A percentile compares a stretch with the other conserved stretches of the same genome.
Conservation (phyloP, 2,329 filamentous ascomycete genomes). For the Aspergillus aculeatinus region DNA sequence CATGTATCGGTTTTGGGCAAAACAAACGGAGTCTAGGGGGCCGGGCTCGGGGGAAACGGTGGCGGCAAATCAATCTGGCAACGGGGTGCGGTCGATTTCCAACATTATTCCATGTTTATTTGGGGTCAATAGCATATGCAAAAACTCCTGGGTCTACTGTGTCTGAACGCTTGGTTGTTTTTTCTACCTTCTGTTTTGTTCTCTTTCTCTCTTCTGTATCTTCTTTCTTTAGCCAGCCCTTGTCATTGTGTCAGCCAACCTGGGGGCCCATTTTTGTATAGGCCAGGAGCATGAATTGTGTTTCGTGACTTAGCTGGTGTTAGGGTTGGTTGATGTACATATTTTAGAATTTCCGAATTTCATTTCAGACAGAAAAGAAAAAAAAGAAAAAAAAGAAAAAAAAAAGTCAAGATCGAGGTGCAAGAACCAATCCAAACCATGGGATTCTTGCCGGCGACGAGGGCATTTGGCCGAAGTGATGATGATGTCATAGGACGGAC, state of each 20-base stretch:
- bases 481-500: too few species aligned
- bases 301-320: neutral
- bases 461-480: too few species aligned
- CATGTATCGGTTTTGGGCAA: conserved; percentile 10
- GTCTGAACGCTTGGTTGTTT: neutral
- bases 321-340: neutral
- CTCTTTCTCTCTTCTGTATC: neutral
- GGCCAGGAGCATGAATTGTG: neutral
- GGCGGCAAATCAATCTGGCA: neutral
- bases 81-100: neutral
- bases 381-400: too few species aligned
- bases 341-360: neutral
- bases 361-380: too few species aligned
- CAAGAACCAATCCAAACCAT: too few species aligned
- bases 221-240: neutral
- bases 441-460: too few species aligned
- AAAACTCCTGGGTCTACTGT: neutral
- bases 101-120: neutral
- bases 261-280: neutral
- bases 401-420: too few species aligned
- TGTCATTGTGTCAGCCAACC: neutral
- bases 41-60: neutral
- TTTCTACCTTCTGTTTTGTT: neutral
- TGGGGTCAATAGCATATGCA: neutral
- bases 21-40: conserved; percentile 19